Conservation (phyloP, 2,329 filamentous ascomycete genomes). For the Fusarium luffae region DNA sequence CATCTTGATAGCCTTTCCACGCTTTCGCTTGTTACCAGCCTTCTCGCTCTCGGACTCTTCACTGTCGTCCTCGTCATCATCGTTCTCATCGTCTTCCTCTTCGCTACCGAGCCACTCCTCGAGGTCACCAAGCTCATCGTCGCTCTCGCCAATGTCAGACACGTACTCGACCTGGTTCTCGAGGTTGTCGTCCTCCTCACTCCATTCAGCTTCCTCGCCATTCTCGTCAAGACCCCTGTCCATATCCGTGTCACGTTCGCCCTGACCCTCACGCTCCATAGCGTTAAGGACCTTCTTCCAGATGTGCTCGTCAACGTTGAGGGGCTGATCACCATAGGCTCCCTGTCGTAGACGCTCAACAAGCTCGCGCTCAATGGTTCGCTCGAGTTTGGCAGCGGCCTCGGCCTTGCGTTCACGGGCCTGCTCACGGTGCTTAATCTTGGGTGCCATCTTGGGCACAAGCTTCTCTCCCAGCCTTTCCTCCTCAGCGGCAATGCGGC, state of each 20-base stretch:
- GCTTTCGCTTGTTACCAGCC: slow-evolving; percentile 67
- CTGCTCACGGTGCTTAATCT: slow-evolving; percentile 81
- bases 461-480: slow-evolving; percentile 88
- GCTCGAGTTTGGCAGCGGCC: slow-evolving; percentile 90
- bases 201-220: slow-evolving; percentile 74
- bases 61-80: slow-evolving; percentile 67
- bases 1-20: slow-evolving; percentile 60
- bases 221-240: slow-evolving; percentile 88
- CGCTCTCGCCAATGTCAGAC: slow-evolving; percentile 86
- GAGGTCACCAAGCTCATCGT: slow-evolving; percentile 81
- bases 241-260: slow-evolving; percentile 83
- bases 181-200: slow-evolving; percentile 77
- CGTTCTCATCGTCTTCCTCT: slow-evolving; percentile 67
- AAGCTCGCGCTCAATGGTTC: slow-evolving; percentile 93
- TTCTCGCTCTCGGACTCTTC: slow-evolving; percentile 68
- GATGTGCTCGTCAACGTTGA: slow-evolving; percentile 94
- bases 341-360: slow-evolving; percentile 91
- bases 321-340: slow-evolving; percentile 91
- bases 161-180: slow-evolving; percentile 90
- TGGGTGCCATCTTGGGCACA: slow-evolving; percentile 90
- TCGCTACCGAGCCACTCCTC: slow-evolving; percentile 93
- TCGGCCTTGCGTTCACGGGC: slow-evolving; percentile 81
- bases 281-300: slow-evolving; percentile 97
- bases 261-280: slow-evolving; percentile 88
- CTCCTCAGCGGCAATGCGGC: slow-evolving; percentile 87